Evolutionary conservation across 805 yeast species (phyloP).

Genomic region (Hanseniaspora meyeri): DNA sequence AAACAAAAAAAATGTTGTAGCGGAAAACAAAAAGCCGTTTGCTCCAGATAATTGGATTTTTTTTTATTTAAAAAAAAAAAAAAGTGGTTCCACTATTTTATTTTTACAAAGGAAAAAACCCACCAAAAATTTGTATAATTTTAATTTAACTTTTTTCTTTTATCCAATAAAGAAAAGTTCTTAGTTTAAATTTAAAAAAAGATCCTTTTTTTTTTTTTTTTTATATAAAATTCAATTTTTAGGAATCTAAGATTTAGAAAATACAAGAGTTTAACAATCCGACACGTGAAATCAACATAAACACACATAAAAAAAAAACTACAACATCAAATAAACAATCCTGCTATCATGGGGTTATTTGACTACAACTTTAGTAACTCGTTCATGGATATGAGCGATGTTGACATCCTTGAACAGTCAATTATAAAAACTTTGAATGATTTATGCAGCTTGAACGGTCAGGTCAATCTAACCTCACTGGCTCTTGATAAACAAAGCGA

Average conservation of each 20-base stretch:
- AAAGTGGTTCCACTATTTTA: constrained; percentile 1
- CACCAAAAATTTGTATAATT: not conserved
- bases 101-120: not conserved
- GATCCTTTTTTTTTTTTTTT: not conserved
- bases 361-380: not conserved
- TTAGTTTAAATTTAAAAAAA: not conserved
- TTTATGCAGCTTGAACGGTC: not conserved
- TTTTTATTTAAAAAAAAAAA: not conserved
- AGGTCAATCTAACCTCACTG: not conserved
- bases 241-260: not conserved
- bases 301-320: not conserved
- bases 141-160: not conserved
- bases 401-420: not conserved
- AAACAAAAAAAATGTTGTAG: not conserved
- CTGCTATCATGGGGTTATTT: not conserved
- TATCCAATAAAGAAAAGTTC: not conserved
- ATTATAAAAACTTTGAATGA: not conserved
- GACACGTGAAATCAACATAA: not conserved
- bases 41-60: not conserved
- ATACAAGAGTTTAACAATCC: not conserved
- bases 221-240: not conserved
- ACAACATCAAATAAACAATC: not conserved
- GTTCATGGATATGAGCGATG: not conserved
- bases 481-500: not conserved
- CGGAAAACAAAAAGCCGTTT: not conserved